Conservation (phyloP, 2,329 filamentous ascomycete species). For the Colletotrichum lupini region DNA sequence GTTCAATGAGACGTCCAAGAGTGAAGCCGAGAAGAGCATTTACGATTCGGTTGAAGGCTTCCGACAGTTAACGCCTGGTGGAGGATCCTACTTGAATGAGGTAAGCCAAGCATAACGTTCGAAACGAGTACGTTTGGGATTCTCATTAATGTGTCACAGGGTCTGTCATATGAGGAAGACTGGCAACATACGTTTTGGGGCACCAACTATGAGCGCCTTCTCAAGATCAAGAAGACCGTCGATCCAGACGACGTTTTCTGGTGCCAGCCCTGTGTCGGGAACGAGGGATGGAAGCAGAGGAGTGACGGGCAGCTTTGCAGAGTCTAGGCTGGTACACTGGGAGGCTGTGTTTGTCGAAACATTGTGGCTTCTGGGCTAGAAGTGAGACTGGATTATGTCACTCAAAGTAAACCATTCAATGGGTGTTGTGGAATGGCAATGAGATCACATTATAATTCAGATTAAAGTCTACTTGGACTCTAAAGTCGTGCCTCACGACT, state of each 20-base stretch:
- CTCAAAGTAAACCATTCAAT: not conserved
- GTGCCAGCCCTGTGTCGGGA: slow-evolving; percentile 26
- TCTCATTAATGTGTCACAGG: not conserved
- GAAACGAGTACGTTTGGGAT: too few species aligned
- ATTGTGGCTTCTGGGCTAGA: not conserved
- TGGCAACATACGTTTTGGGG: slow-evolving; percentile 35
- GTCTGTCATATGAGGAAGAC: slow-evolving; percentile 26
- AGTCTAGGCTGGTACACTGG: not conserved
- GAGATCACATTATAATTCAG: not conserved
- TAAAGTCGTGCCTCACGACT: slow-evolving; percentile 35
- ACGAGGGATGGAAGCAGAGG: slow-evolving; percentile 20
- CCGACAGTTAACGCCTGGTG: slow-evolving; percentile 35
- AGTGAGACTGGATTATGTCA: too few species aligned
- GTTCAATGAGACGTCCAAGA: slow-evolving; percentile 45
- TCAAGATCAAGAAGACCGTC: slow-evolving; percentile 26
- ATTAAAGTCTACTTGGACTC: not conserved
- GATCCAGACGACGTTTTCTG: slow-evolving; percentile 33
- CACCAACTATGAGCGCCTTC: slow-evolving; percentile 21
- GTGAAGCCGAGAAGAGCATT: slow-evolving; percentile 41
- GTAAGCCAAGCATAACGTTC: slow-evolving; percentile 25
- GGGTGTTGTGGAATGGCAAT: not conserved
- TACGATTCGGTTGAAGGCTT: slow-evolving; percentile 47
- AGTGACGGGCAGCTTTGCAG: slow-evolving; percentile 16
- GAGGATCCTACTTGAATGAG: slow-evolving; percentile 34
- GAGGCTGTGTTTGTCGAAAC: not conserved